Evolutionary conservation across 2,329 filamentous ascomycete species (phyloP), one percentile per base, ranked within the genome.

Genomic region (Boeremia lycopersici): DNA sequence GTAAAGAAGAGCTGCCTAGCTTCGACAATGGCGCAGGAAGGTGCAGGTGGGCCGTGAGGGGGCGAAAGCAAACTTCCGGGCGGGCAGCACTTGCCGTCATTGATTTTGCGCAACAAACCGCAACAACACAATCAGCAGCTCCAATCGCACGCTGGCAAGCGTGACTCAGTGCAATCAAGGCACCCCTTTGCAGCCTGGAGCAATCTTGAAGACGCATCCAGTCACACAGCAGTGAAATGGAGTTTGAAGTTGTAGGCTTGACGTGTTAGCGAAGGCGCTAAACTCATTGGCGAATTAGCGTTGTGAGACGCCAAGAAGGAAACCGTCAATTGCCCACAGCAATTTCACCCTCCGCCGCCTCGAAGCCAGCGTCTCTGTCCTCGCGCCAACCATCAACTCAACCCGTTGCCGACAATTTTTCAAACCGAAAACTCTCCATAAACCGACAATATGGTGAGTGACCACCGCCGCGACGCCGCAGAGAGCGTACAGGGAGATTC

Each of bases 401-500:
- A 66, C 61, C 65, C 64, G 59, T 60, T 57, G 59, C 56, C 65
- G 65, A 63, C 53, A 64, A 65, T 63, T 44, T 67, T 57, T 62
- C 41, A 54, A 62, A 60, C 54, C 58, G 65, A 67, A 60, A 57
- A 63, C 67, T 68, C 62, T 61, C 60, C 62, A 67, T 65, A 74
- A 72, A 67, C 65, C 61, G 65, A 68, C 72, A 76, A 70, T 62
- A 76, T 76, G 73, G 73, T 76, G 68, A 73, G 73, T 71, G 41
- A 56, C 41, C 54, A 49, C 49, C 52, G 42, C 38, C 56, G 45
- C 51, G 50, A 58, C 54, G 48, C 55, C 34, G 52, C 40, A 53
- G 56, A 54, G 30, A 38, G 52, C 45, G 50, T 30, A 28, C 23
- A 34, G 44, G 49, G 53, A 44, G 46, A 61, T 48, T 55, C 48